A percentile compares a stretch with the other conserved stretches of the same genome.
phyloP scores from a whole-genome alignment of 2,329 filamentous ascomycete genomes.

The Cordyceps tenuipes region DNA sequence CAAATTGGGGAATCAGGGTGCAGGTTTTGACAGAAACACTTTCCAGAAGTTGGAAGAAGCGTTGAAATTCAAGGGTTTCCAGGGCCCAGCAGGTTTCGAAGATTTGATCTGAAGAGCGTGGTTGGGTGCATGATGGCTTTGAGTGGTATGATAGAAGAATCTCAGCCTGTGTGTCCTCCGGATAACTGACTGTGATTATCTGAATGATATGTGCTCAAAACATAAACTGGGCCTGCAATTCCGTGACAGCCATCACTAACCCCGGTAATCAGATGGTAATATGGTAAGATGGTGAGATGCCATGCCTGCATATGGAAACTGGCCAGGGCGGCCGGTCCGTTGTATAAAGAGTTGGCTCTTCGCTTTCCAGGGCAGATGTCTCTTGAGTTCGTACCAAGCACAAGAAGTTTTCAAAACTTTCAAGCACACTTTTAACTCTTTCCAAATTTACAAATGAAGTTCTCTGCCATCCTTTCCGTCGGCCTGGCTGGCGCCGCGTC shows the following conservation, averaged over 20 bases:
- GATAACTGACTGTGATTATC: not conserved
- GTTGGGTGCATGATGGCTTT: not conserved
- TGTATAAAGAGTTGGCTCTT: not conserved
- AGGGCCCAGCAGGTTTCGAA: not conserved
- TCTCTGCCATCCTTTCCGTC: constrained; percentile 5
- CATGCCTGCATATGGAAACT: not conserved
- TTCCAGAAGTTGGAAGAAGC: not conserved
- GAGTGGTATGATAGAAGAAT: too few relatives aligned
- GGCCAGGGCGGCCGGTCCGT: not conserved
- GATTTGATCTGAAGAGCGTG: too few relatives aligned
- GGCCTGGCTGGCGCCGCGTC: not conserved
- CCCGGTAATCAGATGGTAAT: not conserved
- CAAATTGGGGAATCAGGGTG: constrained; percentile 4
- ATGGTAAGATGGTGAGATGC: not conserved
- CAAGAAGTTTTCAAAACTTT: not conserved
- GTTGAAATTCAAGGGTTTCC: not conserved
- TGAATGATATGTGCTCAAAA: not conserved
- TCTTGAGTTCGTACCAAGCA: not conserved
- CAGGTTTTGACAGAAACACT: not conserved
- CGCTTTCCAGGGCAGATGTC: not conserved
- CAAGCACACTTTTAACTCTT: too few relatives aligned
- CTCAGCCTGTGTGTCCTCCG: too few relatives aligned
- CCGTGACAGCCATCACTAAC: not conserved
- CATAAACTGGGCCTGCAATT: not conserved
- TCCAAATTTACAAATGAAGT: not conserved